Conservation (phyloP, 1,139 yeast genomes). For the Suhomyces coccinellae region DNA sequence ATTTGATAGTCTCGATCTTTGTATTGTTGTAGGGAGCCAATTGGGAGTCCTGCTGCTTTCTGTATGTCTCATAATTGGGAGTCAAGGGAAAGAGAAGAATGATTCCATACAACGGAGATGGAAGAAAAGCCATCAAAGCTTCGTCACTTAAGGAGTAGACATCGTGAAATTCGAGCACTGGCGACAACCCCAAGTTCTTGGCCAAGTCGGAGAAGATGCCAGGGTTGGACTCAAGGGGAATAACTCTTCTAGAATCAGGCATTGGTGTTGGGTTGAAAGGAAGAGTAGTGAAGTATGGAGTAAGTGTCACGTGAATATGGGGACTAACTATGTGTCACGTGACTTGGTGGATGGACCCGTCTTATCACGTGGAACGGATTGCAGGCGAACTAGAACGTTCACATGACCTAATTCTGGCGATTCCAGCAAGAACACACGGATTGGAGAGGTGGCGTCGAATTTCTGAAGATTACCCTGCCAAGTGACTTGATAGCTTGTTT, state of each 20-base stretch:
- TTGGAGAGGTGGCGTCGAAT: too few relatives aligned
- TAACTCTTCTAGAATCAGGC: slow-evolving; percentile 39
- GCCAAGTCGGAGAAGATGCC: slow-evolving; percentile 76
- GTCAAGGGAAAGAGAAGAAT: slow-evolving; percentile 82
- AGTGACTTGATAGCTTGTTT: too few relatives aligned
- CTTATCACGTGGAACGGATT: neutral
- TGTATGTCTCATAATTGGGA: slow-evolving; percentile 53
- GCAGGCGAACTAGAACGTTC: too few relatives aligned
- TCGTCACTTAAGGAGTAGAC: slow-evolving; percentile 82
- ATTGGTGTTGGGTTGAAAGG: neutral
- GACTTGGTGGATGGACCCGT: neutral
- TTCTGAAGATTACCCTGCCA: too few relatives aligned
- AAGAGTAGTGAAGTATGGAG: too few relatives aligned
- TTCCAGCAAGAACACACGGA: too few relatives aligned
- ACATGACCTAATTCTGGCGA: too few relatives aligned
- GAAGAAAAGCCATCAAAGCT: slow-evolving; percentile 73
- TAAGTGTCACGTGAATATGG: neutral
- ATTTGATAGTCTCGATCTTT: slow-evolving; percentile 34
- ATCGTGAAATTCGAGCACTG: slow-evolving; percentile 67
- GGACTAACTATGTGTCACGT: too few relatives aligned
- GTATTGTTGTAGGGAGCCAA: slow-evolving; percentile 18
- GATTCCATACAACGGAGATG: slow-evolving; percentile 77
- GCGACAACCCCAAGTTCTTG: slow-evolving; percentile 63
- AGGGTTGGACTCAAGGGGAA: slow-evolving; percentile 92
- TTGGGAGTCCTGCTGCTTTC: slow-evolving; percentile 35